phyloP scores from a whole-genome alignment of 257 asterid species.

The Parsonsia alboflavescens region DNA sequence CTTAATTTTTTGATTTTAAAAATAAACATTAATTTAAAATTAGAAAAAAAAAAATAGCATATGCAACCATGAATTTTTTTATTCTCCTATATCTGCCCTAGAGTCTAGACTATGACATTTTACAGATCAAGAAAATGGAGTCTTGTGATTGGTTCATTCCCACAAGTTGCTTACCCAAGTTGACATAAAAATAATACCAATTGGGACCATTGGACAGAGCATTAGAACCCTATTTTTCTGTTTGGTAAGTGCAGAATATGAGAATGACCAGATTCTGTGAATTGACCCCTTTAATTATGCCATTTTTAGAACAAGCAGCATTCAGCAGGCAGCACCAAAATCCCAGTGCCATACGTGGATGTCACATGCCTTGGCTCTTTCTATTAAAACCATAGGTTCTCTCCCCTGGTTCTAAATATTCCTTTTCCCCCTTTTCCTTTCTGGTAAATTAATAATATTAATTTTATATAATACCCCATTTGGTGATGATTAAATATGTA shows the following conservation, averaged over 20 bases:
- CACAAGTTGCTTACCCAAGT: slow-evolving; percentile 24
- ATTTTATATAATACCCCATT: background rate
- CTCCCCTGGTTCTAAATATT: background rate
- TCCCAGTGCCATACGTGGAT: slow-evolving; percentile 5
- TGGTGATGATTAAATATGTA: background rate
- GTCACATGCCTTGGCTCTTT: slow-evolving; percentile 31
- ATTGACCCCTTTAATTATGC: background rate
- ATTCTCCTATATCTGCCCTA: background rate
- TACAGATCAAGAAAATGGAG: background rate
- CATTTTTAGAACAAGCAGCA: slow-evolving; percentile 8
- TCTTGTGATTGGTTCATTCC: slow-evolving; percentile 16
- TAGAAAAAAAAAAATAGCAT: too few relatives aligned
- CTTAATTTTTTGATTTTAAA: background rate
- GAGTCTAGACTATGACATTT: background rate
- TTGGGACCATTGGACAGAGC: slow-evolving; percentile 3
- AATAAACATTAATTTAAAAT: background rate
- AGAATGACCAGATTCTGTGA: slow-evolving; percentile 24
- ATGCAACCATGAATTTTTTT: too few relatives aligned
- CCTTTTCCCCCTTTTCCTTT: background rate
- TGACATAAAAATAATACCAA: slow-evolving; percentile 15
- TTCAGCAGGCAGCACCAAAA: slow-evolving; percentile 18
- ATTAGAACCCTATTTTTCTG: background rate
- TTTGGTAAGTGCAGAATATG: background rate
- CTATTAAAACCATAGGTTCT: slow-evolving; percentile 4
- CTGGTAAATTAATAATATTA: background rate